Conservation (phyloP, 2,329 filamentous ascomycete genomes). For the Xylaria sp. region DNA sequence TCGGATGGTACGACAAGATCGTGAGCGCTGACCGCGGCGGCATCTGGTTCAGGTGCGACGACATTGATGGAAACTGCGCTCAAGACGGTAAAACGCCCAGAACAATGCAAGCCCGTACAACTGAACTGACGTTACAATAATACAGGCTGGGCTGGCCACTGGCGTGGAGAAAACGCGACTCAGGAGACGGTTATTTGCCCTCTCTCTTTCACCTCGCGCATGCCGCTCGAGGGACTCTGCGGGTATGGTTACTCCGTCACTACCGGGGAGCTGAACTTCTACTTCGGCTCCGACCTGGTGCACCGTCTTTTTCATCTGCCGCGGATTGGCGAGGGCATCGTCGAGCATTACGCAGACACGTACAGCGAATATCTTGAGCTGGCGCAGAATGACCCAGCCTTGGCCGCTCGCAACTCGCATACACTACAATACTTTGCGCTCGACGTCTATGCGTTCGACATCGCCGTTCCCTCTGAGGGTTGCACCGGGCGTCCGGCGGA, state of each 20-base stretch:
- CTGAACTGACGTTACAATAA: background rate
- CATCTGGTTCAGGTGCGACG: conserved; percentile 6
- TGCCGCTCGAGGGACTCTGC: conserved; percentile 5
- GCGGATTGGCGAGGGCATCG: background rate
- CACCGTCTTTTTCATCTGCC: conserved; percentile 4
- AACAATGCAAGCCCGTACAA: background rate
- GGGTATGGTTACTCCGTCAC: conserved; percentile 4
- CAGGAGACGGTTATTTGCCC: conserved; percentile 7
- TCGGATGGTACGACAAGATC: conserved; percentile 7
- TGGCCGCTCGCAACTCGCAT: conserved; percentile 1
- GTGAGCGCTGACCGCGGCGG: conserved; percentile 1
- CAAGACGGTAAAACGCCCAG: background rate
- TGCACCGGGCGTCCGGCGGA: background rate
- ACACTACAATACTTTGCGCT: conserved; percentile 2
- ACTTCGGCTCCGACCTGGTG: background rate
- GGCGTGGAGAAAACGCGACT: conserved; percentile 3
- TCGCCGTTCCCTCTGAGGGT: background rate
- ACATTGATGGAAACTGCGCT: background rate
- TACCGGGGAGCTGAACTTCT: conserved; percentile 1
- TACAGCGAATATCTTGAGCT: conserved; percentile 2
- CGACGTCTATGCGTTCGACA: conserved; percentile 1
- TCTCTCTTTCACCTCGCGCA: conserved; percentile 1
- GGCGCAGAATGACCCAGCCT: background rate
- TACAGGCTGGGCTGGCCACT: conserved; percentile 1
- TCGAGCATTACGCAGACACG: conserved; percentile 5